Percentiles rank a stretch among this genome's conserved stretches.
Evolutionary conservation across 2,329 filamentous ascomycete genomes (phyloP).

Genomic region (Fonsecaea nubica): DNA sequence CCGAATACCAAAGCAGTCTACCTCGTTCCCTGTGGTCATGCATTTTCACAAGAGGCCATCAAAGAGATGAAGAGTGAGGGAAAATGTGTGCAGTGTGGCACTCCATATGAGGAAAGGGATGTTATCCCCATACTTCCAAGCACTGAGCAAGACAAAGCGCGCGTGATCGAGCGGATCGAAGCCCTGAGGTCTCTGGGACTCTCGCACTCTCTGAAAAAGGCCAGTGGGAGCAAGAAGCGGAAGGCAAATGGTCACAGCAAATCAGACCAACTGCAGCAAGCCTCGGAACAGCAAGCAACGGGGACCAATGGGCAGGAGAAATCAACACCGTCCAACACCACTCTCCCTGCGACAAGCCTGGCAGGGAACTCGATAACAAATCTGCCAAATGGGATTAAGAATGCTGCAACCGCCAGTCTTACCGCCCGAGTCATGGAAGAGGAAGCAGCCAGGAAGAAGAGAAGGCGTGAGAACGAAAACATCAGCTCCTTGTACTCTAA

Average conservation of each 20-base stretch:
- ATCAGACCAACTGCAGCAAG: background rate
- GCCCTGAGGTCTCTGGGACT: constrained; percentile 74
- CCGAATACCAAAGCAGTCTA: constrained; percentile 82
- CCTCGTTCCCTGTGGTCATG: constrained; percentile 92
- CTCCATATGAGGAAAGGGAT: constrained; percentile 72
- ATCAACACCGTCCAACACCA: constrained; percentile 3
- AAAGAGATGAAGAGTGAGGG: constrained; percentile 73
- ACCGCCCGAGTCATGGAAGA: constrained; percentile 87
- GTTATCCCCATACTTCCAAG: constrained; percentile 82
- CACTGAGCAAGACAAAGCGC: constrained; percentile 71
- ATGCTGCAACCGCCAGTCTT: constrained; percentile 80
- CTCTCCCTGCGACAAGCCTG: constrained; percentile 33
- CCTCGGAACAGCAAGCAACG: constrained; percentile 18
- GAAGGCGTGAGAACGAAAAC: constrained; percentile 69
- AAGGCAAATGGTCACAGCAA: constrained; percentile 68
- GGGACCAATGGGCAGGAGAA: constrained; percentile 21
- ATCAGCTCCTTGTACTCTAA: constrained; percentile 62
- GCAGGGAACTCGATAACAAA: constrained; percentile 46
- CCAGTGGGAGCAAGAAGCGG: constrained; percentile 69
- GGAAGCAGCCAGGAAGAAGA: constrained; percentile 81
- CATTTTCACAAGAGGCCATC: constrained; percentile 85
- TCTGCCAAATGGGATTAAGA: constrained; percentile 74
- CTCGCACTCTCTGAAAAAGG: constrained; percentile 88
- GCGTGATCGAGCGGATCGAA: constrained; percentile 69
- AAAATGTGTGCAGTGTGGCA: constrained; percentile 72